Base-by-base conservation (phyloP, 805 yeast species). In the Kuraishia floccosa region DNA sequence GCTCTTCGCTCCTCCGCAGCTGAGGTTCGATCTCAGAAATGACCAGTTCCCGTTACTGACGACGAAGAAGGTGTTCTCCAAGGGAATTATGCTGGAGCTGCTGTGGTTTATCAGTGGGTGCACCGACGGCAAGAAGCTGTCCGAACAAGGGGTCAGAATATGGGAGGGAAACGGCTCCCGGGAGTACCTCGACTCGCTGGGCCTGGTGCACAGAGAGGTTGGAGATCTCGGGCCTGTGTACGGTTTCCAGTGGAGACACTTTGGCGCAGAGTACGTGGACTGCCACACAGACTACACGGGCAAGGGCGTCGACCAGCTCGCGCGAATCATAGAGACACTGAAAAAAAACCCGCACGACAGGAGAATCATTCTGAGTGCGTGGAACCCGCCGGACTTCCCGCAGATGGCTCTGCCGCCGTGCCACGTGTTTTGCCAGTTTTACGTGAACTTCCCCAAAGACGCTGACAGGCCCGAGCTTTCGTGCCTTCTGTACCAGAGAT, bases 81-180 rank as follows among this genome's bases (percentile, higher is more conserved):
- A 80, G 40, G 98, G 87, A 7, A 85, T 91, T 27, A 70, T 89
- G 21, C 75, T 84, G 40, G 99, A 91, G 52, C 63, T 91, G 19
- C 63, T 91, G 10, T 91, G 99, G 99, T 91, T 91, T 48, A 68
- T 91, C 6, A 63, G 73, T 4, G 98, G 97, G 1, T 72, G 77
- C 39, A 91, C 99, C 0, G 93, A 89, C 50, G 93, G 91, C 23
- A 80, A 78, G 40, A 63, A 68, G 39, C 60, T 91, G 26, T 60
- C 78, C 11, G 93, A 78, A 3, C 70, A 78, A 42, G 95, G 94
- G 22, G 93, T 91, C n/a, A 87, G 76, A 48, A 91, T 91, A 34
- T 91, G 99, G 99, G 98, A 91, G 53, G 98, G 98, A 12, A 91
- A 91, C 52, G 98, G 97, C 8, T 82, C 94, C 23, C 65, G 96